A percentile compares a stretch with the other conserved stretches of the same genome.
Conservation (phyloP, 371 early-diverging fungal species). For the Mortierella sp. region DNA sequence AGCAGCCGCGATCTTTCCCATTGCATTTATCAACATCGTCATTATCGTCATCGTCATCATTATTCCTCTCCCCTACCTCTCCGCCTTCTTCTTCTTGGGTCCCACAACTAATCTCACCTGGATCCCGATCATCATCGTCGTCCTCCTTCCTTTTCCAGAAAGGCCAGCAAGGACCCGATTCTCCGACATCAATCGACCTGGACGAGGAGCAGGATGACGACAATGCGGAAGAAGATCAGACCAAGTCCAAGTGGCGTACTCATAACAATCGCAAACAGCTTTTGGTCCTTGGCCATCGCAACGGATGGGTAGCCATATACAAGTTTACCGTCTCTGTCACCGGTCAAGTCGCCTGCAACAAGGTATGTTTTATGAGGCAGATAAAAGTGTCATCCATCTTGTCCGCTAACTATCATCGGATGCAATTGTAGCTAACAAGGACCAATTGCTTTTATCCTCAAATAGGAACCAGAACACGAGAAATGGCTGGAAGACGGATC, state of each 20-base stretch:
- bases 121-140: conserved; percentile 50
- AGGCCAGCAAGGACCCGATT: conserved; percentile 10
- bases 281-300: conserved; percentile 47
- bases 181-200: conserved; percentile 29
- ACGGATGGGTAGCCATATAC: conserved; percentile 50
- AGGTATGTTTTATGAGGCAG: conserved; percentile 11
- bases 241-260: conserved; percentile 19
- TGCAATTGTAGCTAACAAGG: neutral
- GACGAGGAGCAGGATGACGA: conserved; percentile 39
- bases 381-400: neutral
- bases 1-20: conserved; percentile 13
- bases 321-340: conserved; percentile 42
- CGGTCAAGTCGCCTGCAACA: conserved; percentile 41
- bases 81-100: conserved; percentile 14
- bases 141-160: conserved; percentile 26
- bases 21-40: neutral
- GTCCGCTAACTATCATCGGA: too few species aligned
- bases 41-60: neutral
- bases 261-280: conserved; percentile 52
- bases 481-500: conserved; percentile 22
- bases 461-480: conserved; percentile 24
- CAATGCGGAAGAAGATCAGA: conserved; percentile 11
- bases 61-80: conserved; percentile 8
- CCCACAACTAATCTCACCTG: conserved; percentile 53
- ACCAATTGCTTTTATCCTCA: neutral